A percentile compares a stretch with the other conserved stretches of the same genome.
Evolutionary conservation across 495 filamentous ascomycete genomes (phyloP).

Genomic region (Neurospora tetrasperma): DNA sequence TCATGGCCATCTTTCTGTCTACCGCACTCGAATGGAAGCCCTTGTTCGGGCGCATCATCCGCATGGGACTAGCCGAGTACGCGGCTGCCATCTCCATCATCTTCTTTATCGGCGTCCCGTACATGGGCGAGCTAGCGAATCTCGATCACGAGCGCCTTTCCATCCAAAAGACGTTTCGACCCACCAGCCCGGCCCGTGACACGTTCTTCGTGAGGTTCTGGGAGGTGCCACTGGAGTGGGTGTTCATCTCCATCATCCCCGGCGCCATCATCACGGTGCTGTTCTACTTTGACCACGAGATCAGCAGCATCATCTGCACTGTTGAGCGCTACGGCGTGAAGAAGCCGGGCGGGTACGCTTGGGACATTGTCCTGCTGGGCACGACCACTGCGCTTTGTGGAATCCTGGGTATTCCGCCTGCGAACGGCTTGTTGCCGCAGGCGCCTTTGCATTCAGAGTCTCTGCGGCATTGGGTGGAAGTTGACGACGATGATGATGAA

Average conservation of each 20-base stretch:
- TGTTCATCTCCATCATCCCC: conserved; percentile 54
- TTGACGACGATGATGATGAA: conserved; percentile 12
- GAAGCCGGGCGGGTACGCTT: conserved; percentile 60
- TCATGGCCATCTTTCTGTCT: conserved; percentile 54
- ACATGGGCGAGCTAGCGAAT: conserved; percentile 51
- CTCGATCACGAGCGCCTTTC: conserved; percentile 54
- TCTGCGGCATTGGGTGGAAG: conserved; percentile 47
- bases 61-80: conserved; percentile 57
- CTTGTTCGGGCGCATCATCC: conserved; percentile 54
- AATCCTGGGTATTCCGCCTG: conserved; percentile 58
- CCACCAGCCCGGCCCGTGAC: conserved; percentile 46
- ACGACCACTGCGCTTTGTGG: conserved; percentile 59
- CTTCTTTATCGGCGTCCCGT: conserved; percentile 55
- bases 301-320: conserved; percentile 67
- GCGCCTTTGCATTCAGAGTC: conserved; percentile 61
- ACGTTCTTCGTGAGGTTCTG: conserved; percentile 60
- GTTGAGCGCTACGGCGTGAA: conserved; percentile 54
- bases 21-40: conserved; percentile 56
- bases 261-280: conserved; percentile 58
- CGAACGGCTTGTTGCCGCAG: conserved; percentile 61
- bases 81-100: conserved; percentile 65
- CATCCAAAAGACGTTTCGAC: conserved; percentile 48
- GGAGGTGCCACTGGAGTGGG: conserved; percentile 51
- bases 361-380: conserved; percentile 61
- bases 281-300: conserved; percentile 69